phyloP scores from a whole-genome alignment of 2,329 filamentous ascomycete genomes.

The Colletotrichum sidae region DNA sequence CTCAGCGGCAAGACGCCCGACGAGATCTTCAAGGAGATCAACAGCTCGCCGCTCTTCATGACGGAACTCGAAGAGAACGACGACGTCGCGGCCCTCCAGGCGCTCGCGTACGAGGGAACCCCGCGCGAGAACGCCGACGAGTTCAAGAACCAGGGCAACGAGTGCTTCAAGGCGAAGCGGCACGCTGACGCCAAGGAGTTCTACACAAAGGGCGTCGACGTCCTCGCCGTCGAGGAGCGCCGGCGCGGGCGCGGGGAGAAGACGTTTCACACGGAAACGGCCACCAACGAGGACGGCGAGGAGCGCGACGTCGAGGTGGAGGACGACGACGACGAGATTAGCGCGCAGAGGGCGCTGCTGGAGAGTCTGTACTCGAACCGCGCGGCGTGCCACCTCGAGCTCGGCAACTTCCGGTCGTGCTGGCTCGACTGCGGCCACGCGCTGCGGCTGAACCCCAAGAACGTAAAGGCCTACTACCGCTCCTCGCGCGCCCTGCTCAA shows the following conservation, averaged over 20 bases:
- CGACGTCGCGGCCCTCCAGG: conserved; percentile 86
- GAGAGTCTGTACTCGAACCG: conserved; percentile 88
- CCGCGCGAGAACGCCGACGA: conserved; percentile 83
- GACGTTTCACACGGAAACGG: conserved; percentile 35
- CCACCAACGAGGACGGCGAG: conserved; percentile 40
- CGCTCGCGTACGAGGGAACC: conserved; percentile 92
- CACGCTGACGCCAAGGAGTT: conserved; percentile 91
- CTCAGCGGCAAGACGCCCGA: conserved; percentile 60
- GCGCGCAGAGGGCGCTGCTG: conserved; percentile 72
- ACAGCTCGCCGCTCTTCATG: conserved; percentile 90
- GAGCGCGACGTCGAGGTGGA: conserved; percentile 59
- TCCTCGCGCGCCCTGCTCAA: conserved; percentile 82
- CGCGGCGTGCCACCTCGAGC: conserved; percentile 87
- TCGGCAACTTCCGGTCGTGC: conserved; percentile 89
- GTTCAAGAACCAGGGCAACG: conserved; percentile 94
- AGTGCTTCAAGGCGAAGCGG: conserved; percentile 78
- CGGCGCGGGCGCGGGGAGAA: conserved; percentile 57
- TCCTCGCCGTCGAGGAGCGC: conserved; percentile 74
- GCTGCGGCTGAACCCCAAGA: conserved; percentile 80
- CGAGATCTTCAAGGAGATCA: conserved; percentile 67
- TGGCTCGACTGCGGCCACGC: conserved; percentile 86
- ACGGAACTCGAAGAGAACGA: conserved; percentile 89
- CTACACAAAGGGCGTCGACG: conserved; percentile 86
- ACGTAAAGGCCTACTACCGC: conserved; percentile 93
- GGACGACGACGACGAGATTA: conserved; percentile 68